Evolutionary conservation across 140 eudicot species (phyloP).

Genomic region (Flaveria floridana): DNA sequence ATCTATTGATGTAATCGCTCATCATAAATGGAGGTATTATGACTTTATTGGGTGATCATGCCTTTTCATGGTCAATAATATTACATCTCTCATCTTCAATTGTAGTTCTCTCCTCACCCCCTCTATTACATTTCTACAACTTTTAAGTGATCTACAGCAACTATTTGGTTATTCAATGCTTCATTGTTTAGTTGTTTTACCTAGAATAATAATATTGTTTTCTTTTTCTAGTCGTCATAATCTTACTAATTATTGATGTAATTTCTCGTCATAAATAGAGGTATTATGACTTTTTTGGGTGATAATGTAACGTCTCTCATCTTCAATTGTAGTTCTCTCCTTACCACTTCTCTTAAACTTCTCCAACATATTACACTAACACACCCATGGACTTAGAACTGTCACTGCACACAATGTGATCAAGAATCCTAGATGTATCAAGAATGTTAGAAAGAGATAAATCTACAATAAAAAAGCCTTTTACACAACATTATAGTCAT

Average conservation of each 20-base stretch:
- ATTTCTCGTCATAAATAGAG: neutral
- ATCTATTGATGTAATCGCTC: neutral
- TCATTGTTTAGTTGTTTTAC: neutral
- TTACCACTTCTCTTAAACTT: neutral
- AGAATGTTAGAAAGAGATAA: neutral
- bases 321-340: constrained; percentile 14
- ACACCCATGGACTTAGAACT: neutral
- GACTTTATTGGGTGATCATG: neutral
- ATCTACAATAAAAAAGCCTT: neutral
- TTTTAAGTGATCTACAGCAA: neutral
- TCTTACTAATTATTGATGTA: neutral
- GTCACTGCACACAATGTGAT: neutral
- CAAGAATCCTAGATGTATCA: neutral
- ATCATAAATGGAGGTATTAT: neutral
- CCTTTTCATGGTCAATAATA: constrained; percentile 8
- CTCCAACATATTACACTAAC: neutral
- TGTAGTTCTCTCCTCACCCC: neutral
- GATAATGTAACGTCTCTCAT: neutral
- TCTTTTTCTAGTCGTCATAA: neutral
- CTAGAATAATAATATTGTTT: constrained; percentile 5
- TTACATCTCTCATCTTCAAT: neutral
- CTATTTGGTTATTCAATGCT: neutral
- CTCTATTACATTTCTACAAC: neutral
- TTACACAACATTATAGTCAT: neutral
- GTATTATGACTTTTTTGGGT: neutral